Conservation (phyloP, 1,139 yeast genomes). For the Scheffersomyces stambukii region DNA sequence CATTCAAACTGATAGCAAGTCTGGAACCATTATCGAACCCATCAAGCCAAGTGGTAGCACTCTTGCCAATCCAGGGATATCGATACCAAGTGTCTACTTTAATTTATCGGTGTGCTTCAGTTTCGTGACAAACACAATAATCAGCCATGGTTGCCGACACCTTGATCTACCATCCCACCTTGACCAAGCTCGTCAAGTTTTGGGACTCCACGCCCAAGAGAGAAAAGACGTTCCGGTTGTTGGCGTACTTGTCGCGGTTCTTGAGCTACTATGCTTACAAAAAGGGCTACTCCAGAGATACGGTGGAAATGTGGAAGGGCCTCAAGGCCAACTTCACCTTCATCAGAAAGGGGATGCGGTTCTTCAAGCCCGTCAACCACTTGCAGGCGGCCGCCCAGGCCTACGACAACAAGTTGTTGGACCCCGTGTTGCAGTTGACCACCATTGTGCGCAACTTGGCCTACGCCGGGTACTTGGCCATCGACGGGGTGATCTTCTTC, state of each 20-base stretch:
- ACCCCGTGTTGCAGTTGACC: slow-evolving; percentile 55
- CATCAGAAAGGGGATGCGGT: slow-evolving; percentile 80
- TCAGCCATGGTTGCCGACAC: slow-evolving; percentile 75
- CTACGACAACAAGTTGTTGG: slow-evolving; percentile 68
- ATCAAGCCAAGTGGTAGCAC: too few species aligned
- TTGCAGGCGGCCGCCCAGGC: slow-evolving; percentile 66
- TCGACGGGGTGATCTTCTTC: slow-evolving; percentile 73
- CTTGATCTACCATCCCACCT: slow-evolving; percentile 69
- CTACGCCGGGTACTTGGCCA: slow-evolving; percentile 67
- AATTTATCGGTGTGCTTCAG: too few species aligned
- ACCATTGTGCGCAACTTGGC: slow-evolving; percentile 67
- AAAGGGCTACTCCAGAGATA: slow-evolving; percentile 51
- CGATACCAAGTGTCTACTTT: too few species aligned
- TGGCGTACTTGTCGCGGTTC: slow-evolving; percentile 80
- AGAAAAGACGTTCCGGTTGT: slow-evolving; percentile 75
- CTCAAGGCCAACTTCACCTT: slow-evolving; percentile 60
- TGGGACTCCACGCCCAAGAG: slow-evolving; percentile 59
- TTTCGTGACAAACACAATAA: too few species aligned
- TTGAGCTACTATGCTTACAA: slow-evolving; percentile 59
- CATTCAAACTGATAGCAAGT: too few species aligned
- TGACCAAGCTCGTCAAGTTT: slow-evolving; percentile 58
- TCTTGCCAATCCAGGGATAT: too few species aligned
- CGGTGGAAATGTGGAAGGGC: slow-evolving; percentile 47
- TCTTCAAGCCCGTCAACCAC: slow-evolving; percentile 78
- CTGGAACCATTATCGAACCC: too few species aligned